These are phyloP conservation scores for Tylopilus balloui DNA, from an alignment of 768 basidiomycete species.

Conservation along the genomic window DNA sequence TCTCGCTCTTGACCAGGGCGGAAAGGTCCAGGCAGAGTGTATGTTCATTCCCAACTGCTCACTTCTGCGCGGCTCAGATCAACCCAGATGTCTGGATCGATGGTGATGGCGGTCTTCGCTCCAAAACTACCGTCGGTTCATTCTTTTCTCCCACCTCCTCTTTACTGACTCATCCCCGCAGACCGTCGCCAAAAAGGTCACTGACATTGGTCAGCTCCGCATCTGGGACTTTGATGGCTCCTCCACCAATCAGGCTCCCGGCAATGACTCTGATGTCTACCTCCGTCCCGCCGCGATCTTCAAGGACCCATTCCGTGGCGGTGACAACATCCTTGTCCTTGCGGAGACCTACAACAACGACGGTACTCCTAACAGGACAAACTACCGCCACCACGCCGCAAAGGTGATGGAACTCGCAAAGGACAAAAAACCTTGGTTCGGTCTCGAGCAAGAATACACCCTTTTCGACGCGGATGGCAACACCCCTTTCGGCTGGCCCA, in stretches of 20 bases:
- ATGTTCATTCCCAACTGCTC: constrained; percentile 21
- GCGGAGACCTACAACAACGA: constrained; percentile 99
- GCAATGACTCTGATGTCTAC: constrained; percentile 94
- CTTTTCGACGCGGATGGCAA: constrained; percentile 87
- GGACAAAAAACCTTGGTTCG: constrained; percentile 86
- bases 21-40: constrained; percentile 95
- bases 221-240: constrained; percentile 99
- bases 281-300: constrained; percentile 96
- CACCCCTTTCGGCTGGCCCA: constrained; percentile 91
- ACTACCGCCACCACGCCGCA: constrained; percentile 89
- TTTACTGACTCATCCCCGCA: constrained; percentile 27
- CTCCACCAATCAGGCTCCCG: constrained; percentile 95
- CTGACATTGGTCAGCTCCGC: constrained; percentile 85
- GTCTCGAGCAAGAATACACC: constrained; percentile 98
- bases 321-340: constrained; percentile 95
- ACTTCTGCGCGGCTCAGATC: constrained; percentile 4
- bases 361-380: constrained; percentile 95
- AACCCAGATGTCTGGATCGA: constrained; percentile 94
- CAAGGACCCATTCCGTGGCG: constrained; percentile 99
- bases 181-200: constrained; percentile 86
- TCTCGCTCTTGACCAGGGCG: constrained; percentile 85
- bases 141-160: not conserved
- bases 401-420: constrained; percentile 95
- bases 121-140: constrained; percentile 82
- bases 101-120: constrained; percentile 89